phyloP scores from a whole-genome alignment of 768 basidiomycete species.

The Baorangia bicolor region DNA sequence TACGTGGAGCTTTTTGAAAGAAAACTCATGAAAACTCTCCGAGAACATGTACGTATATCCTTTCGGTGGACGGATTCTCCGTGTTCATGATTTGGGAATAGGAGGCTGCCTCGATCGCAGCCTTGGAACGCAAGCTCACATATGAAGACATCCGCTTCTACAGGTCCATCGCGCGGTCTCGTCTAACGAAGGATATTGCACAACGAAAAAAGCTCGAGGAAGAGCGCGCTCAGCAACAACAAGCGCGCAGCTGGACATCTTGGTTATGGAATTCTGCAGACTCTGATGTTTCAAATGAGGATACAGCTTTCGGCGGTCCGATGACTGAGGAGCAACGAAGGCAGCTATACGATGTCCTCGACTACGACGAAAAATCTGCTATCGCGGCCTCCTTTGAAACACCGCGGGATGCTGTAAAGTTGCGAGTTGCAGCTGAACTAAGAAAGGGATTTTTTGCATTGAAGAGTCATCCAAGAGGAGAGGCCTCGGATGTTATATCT shows the following conservation, averaged over 20 bases:
- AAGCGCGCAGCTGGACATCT: slow-evolving; percentile 57
- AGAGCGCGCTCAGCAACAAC: slow-evolving; percentile 56
- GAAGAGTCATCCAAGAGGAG: slow-evolving; percentile 67
- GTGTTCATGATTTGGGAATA: slow-evolving; percentile 22
- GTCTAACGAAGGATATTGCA: slow-evolving; percentile 81
- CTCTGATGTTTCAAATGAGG: slow-evolving; percentile 41
- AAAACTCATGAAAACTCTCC: slow-evolving; percentile 54
- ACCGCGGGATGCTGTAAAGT: slow-evolving; percentile 77
- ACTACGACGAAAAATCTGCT: slow-evolving; percentile 87
- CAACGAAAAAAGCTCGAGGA: slow-evolving; percentile 65
- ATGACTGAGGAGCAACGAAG: slow-evolving; percentile 91
- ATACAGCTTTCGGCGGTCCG: slow-evolving; percentile 56
- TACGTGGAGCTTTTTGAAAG: slow-evolving; percentile 87
- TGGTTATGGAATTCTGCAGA: slow-evolving; percentile 84
- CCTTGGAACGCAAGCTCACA: slow-evolving; percentile 76
- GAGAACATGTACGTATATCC: slow-evolving; percentile 49
- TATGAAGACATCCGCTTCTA: slow-evolving; percentile 98
- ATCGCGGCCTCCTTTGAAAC: slow-evolving; percentile 66
- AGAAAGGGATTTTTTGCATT: slow-evolving; percentile 87
- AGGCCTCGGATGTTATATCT: slow-evolving; percentile 71
- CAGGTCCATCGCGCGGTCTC: slow-evolving; percentile 89
- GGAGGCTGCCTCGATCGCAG: slow-evolving; percentile 55
- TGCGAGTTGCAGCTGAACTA: slow-evolving; percentile 72
- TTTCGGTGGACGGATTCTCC: background rate
- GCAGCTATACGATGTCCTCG: slow-evolving; percentile 85